Evolutionary conservation across 2,329 filamentous ascomycete genomes (phyloP), one percentile per base, ranked within the genome.

Genomic region (Fusarium algeriense): DNA sequence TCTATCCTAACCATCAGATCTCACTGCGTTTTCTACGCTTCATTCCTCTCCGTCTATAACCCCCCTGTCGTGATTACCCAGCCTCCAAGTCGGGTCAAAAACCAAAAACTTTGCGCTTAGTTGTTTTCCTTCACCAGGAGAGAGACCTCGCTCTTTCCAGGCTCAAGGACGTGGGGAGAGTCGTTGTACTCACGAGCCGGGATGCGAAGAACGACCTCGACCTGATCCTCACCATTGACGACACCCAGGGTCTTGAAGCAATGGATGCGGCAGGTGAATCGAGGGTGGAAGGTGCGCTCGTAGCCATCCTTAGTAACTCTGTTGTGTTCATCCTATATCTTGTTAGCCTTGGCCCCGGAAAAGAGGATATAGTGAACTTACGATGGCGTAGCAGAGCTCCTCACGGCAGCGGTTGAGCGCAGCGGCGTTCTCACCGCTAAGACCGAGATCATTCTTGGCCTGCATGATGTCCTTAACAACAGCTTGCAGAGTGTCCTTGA

Each of bases 401-500:
- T 46, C n/a, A 17, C 45, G 57, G 68, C 69, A 71, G 11, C 46
- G 55, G n/a, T 68, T 68, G 15, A 71, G 52, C 7, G 52, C 23
- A 19, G 50, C 44, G 4, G 69, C 45, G 9, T 58, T 40, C 14
- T 28, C 35, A 15, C 26, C 52, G 14, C 40, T 43, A 17, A 72
- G 23, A 15, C 55, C 60, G 4, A 71, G 69, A 19, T 60, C 64
- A 12, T 34, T 37, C 52, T 70, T 71, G 37, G 46, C 54, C 3
- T 61, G 40, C 6, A 66, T 64, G 40, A 71, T 66, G 44, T 63
- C 65, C 56, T 71, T 60, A 64, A 67, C 56, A 45, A 72, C 44
- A n/a, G 69, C 55, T 49, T 66, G 53, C n/a, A 72, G 60, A 12
- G 48, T 60, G 52, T 71, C 55, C 37, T 69, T 72, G 40, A 71